These are phyloP conservation scores for Trichosporon ovoides DNA, from an alignment of 1,284 basidiomycete species.

Conservation along the genomic window DNA sequence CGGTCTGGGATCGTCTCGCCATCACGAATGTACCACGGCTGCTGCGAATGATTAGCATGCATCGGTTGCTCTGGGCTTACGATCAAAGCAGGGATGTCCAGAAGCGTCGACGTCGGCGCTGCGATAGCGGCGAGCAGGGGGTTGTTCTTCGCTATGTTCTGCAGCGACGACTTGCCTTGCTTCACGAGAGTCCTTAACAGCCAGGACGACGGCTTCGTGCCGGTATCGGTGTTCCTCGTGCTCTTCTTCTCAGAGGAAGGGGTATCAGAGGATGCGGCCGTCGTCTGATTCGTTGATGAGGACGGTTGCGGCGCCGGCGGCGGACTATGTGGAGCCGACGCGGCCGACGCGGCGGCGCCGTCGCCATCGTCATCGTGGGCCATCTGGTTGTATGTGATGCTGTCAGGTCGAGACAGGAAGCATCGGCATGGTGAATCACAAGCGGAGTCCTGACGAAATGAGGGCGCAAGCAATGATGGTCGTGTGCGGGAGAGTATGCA, in stretches of 20 bases:
- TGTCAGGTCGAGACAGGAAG: background rate
- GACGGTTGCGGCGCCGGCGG: too few species aligned
- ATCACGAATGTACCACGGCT: slow-evolving; percentile 43
- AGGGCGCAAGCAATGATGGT: background rate
- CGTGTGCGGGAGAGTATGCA: background rate
- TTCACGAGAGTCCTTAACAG: background rate
- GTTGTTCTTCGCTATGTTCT: slow-evolving; percentile 29
- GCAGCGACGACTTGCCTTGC: background rate
- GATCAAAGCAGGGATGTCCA: slow-evolving; percentile 51
- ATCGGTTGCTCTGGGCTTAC: slow-evolving; percentile 24
- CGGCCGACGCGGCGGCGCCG: background rate
- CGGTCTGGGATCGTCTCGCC: slow-evolving; percentile 37
- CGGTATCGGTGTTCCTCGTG: background rate
- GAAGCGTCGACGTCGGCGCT: slow-evolving; percentile 48
- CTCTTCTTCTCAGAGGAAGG: background rate
- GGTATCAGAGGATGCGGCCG: too few species aligned
- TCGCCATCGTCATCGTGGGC: background rate
- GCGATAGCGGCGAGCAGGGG: slow-evolving; percentile 48
- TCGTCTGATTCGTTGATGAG: too few species aligned
- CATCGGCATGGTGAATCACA: too few species aligned
- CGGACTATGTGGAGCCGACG: too few species aligned
- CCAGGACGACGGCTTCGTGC: background rate
- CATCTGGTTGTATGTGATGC: background rate
- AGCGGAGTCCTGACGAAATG: background rate
- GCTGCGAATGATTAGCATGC: slow-evolving; percentile 18